Base-by-base conservation (phyloP, 2,329 filamentous ascomycete species). In the Phialocephala sp. region DNA sequence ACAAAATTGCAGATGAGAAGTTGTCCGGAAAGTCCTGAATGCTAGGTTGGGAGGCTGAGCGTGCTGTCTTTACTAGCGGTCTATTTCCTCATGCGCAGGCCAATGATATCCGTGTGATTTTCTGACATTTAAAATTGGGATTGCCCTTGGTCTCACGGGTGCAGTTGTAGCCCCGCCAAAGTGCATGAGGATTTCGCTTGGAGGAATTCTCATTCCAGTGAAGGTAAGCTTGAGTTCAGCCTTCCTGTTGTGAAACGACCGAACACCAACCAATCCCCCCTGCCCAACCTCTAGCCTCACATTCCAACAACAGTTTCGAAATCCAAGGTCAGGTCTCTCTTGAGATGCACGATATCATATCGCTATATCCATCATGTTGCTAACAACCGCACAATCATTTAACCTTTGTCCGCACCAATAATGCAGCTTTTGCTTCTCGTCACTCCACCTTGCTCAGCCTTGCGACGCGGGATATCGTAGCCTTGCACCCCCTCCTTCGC, bases 1-100 rank as follows among this genome's bases (percentile, higher is more conserved):
- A 76, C 36, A 75, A 75, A 62, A 63, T 74, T 65, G 73, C 73
- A 6, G 70, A 72, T 22, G 72, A 75, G 32, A 73, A 71, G 36
- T 61, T 75, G 65, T 58, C 66, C 32, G 71, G 67, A 32, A 74
- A 73, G 64, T 68, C 72, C 37, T 73, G 58, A 65, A 12, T 55
- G 59, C 27, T 36, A n/a, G 32, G 14, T 6, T 32, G 43, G 20
- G 45, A 1, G 32, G 15, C 37, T 61, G 9, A 20, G 14, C 37
- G 57, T 50, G 18, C 20, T 39, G 43, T 54, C 11, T 32, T 54
- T 54, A 32, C 27, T 35, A 54, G 50, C 50, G 50, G 24, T 54
- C 50, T 35, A 54, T 54, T 54, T 52, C n/a, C 45, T 50, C 24
- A 35, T 54, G 50, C 11, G 50, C 27, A 54, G 50, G 50, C 35